Evolutionary conservation across 768 basidiomycete genomes (phyloP).

Genomic region (Lactifluus subvellereus): DNA sequence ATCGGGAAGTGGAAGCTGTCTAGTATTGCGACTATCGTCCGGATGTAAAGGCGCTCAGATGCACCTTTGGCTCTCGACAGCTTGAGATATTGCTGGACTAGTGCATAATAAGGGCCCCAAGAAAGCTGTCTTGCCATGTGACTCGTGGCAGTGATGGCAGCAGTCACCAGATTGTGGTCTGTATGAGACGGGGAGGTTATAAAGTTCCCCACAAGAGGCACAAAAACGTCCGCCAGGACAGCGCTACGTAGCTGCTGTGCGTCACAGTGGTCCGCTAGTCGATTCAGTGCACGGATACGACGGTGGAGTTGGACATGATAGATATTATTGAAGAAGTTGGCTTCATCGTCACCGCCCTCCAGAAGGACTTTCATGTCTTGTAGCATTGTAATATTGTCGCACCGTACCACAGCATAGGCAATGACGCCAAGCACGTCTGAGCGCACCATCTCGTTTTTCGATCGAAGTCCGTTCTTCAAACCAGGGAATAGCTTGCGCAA

Average conservation of each 20-base stretch:
- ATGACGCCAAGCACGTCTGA: slow-evolving; percentile 77
- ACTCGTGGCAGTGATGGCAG: slow-evolving; percentile 77
- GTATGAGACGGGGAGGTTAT: slow-evolving; percentile 53
- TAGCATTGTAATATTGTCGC: slow-evolving; percentile 50
- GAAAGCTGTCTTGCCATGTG: slow-evolving; percentile 66
- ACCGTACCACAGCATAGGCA: slow-evolving; percentile 64
- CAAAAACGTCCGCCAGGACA: slow-evolving; percentile 72
- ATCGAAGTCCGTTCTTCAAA: slow-evolving; percentile 71
- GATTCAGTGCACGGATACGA: slow-evolving; percentile 75
- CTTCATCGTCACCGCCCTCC: slow-evolving; percentile 86
- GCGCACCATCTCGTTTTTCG: slow-evolving; percentile 82
- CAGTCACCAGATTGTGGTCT: slow-evolving; percentile 86
- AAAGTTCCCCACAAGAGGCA: slow-evolving; percentile 83
- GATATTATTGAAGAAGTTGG: slow-evolving; percentile 95
- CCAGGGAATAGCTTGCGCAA: slow-evolving; percentile 65
- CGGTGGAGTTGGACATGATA: slow-evolving; percentile 91
- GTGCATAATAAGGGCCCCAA: slow-evolving; percentile 78
- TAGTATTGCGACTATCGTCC: slow-evolving; percentile 75
- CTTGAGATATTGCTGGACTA: slow-evolving; percentile 79
- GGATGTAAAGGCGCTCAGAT: slow-evolving; percentile 75
- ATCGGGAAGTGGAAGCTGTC: slow-evolving; percentile 91
- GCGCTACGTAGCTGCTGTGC: slow-evolving; percentile 59
- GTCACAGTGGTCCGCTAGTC: slow-evolving; percentile 74
- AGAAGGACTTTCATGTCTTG: slow-evolving; percentile 79
- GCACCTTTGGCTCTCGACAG: slow-evolving; percentile 60